Base-by-base conservation (phyloP, 306 rosid species). In the Clitoria ternatea region DNA sequence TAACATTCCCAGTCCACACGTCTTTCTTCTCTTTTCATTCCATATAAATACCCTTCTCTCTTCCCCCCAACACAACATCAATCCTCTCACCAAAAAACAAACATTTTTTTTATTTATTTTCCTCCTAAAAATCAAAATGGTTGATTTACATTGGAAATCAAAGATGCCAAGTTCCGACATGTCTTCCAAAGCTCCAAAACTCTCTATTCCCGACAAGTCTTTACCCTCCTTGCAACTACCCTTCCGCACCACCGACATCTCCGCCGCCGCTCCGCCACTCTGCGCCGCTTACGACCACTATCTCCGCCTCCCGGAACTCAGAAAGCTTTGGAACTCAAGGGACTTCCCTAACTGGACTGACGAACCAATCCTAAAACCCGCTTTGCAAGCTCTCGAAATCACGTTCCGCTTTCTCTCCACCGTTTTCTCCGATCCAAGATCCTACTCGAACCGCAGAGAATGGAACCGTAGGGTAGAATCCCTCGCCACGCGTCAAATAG, bases 321-420 rank as follows among this genome's bases (percentile, higher is more conserved):
- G 86, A 13, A 77, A 45, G 19, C 81, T 90, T 0, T 92, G 98
- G 97, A 75, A 63, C 42, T 15, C 80, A 0, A 55, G 61, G 17
- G 87, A 86, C 0, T 92, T 92, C 2, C 93, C 92, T 0, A 32
- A 18, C 6, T 92, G 97, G 97, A 71, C 20, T 61, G 86, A 61
- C 83, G 98, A 92, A 77, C 70, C 91, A 0, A 39, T 90, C 15
- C 3, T 92, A n/a, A 92, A 88, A 69, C 97, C 97, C 3, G 87
- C 90, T 1, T 55, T 92, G 3, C 89, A 86, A 26, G 97, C 87
- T 12, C 61, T 92, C 0, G 98, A 92, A 52, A 88, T 90, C 59
- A 80, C 98, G 6, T 92, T 92, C 61, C 87, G 96, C 22, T 85
- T 90, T 57, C 49, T 92, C 11, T 90, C 96, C 1, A 83, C 85